Evolutionary conservation across 2,329 filamentous ascomycete species (phyloP).

Genomic region (Colletotrichum sp.): DNA sequence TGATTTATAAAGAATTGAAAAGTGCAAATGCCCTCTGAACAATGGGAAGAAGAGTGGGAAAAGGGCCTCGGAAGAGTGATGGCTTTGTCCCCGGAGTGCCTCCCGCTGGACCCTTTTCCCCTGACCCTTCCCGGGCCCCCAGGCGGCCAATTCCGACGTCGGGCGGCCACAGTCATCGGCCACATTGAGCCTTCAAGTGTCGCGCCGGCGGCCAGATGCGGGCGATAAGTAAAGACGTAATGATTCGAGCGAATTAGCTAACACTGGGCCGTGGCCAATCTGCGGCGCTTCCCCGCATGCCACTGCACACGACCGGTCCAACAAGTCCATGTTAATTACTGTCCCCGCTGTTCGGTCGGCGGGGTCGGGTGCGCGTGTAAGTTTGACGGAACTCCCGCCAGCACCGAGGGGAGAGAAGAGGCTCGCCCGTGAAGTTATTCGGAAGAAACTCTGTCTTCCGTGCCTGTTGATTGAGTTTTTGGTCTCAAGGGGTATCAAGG

Average conservation of each 20-base stretch:
- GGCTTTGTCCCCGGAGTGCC: neutral
- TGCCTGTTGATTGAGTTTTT: neutral
- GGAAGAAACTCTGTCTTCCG: neutral
- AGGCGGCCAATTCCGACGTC: constrained; percentile 37
- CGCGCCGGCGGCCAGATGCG: constrained; percentile 6
- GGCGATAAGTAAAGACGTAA: constrained; percentile 13
- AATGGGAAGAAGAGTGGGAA: neutral
- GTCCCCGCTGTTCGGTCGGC: neutral
- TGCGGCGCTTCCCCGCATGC: constrained; percentile 3
- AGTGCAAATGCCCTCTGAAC: neutral
- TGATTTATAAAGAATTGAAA: neutral
- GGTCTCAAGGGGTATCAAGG: neutral
- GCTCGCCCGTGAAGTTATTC: neutral
- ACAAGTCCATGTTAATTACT: neutral
- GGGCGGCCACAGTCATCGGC: constrained; percentile 18
- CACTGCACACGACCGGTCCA: neutral
- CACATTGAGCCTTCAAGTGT: neutral
- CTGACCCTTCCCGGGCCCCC: neutral
- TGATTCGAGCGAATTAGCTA: constrained; percentile 18
- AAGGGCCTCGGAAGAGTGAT: neutral
- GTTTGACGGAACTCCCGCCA: neutral
- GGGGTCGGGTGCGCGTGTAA: neutral
- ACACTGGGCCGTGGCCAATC: neutral
- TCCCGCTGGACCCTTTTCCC: neutral
- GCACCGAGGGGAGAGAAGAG: neutral